Evolutionary conservation across 768 basidiomycete genomes (phyloP).

Genomic region (Collybiopsis luxurians): DNA sequence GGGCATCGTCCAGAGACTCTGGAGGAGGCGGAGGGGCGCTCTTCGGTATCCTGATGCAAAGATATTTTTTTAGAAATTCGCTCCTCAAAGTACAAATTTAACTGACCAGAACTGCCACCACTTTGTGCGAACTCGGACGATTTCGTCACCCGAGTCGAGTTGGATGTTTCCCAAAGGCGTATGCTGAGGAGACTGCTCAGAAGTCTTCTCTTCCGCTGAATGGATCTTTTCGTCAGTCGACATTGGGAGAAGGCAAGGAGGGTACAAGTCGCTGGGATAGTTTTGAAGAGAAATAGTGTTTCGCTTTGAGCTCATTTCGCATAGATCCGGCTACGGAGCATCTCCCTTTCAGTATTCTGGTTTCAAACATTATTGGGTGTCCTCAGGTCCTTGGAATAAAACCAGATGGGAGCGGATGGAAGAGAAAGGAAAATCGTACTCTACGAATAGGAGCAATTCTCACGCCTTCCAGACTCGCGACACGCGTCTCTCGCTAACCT

Average conservation of each 20-base stretch:
- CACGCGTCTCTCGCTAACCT: too few species aligned
- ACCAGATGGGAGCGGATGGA: too few species aligned
- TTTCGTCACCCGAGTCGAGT: slow-evolving; percentile 38
- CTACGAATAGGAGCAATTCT: too few species aligned
- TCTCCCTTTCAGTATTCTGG: too few species aligned
- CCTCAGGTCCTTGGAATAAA: too few species aligned
- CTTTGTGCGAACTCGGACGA: slow-evolving; percentile 36
- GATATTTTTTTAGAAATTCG: neutral
- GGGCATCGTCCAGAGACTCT: slow-evolving; percentile 50
- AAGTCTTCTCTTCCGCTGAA: neutral
- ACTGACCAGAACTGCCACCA: slow-evolving; percentile 60
- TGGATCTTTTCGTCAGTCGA: neutral
- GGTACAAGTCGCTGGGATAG: too few species aligned
- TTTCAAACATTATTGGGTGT: too few species aligned
- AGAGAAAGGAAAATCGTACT: too few species aligned
- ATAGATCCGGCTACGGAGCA: too few species aligned
- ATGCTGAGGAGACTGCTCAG: neutral
- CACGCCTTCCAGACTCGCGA: too few species aligned
- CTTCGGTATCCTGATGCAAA: slow-evolving; percentile 53
- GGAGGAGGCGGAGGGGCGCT: slow-evolving; percentile 57
- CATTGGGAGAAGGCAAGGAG: neutral
- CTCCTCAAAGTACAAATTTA: neutral
- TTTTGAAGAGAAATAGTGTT: too few species aligned
- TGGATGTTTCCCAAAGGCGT: slow-evolving; percentile 9
- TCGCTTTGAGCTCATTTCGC: too few species aligned